Conservation (phyloP, 2,329 filamentous ascomycete species). For the Whalleya microplaca region DNA sequence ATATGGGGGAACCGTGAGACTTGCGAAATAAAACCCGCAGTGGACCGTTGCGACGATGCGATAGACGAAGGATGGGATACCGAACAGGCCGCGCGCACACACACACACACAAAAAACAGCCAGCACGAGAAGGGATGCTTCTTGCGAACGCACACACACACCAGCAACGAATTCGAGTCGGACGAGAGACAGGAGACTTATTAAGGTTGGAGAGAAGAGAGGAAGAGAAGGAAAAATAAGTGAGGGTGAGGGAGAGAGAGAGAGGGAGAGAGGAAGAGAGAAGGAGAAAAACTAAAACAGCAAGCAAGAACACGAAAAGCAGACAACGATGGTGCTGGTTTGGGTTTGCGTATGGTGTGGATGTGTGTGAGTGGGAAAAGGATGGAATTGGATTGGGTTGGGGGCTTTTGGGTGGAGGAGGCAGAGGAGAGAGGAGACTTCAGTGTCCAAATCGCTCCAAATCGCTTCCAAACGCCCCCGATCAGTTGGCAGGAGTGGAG, state of each 20-base stretch:
- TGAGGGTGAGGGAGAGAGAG: slow-evolving; percentile 35
- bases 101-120: slow-evolving; percentile 34
- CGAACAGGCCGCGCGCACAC: slow-evolving; percentile 40
- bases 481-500: slow-evolving; percentile 26
- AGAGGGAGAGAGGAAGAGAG: slow-evolving; percentile 42
- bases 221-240: slow-evolving; percentile 27
- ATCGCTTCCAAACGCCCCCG: slow-evolving; percentile 12
- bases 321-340: slow-evolving; percentile 43
- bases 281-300: slow-evolving; percentile 49
- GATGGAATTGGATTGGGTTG: slow-evolving; percentile 32
- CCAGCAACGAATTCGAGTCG: slow-evolving; percentile 40
- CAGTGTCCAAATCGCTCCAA: slow-evolving; percentile 16
- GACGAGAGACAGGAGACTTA: slow-evolving; percentile 37
- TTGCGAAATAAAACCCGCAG: slow-evolving; percentile 35
- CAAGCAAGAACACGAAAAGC: slow-evolving; percentile 36
- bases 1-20: slow-evolving; percentile 30
- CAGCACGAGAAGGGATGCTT: slow-evolving; percentile 40
- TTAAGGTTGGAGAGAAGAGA: slow-evolving; percentile 37
- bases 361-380: slow-evolving; percentile 38
- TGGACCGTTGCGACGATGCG: slow-evolving; percentile 34
- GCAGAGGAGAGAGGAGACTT: slow-evolving; percentile 24
- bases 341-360: slow-evolving; percentile 38
- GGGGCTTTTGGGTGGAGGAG: slow-evolving; percentile 31
- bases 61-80: slow-evolving; percentile 35
- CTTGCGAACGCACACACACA: slow-evolving; percentile 42